Evolutionary conservation across 768 basidiomycete genomes (phyloP).

Genomic region (Lentinula edodes): DNA sequence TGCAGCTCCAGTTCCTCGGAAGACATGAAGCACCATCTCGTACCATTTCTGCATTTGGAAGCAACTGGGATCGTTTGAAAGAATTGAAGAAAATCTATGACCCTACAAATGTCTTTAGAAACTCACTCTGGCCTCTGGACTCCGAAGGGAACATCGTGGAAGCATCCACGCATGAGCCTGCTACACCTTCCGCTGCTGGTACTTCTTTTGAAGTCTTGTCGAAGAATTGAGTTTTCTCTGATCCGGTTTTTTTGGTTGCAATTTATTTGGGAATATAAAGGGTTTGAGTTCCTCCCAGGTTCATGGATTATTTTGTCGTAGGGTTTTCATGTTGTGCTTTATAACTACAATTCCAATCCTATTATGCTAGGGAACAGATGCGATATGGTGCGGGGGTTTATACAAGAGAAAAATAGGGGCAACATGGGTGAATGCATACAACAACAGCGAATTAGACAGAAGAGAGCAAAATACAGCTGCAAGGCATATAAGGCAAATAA

Average conservation of each 20-base stretch:
- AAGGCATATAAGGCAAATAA: not conserved
- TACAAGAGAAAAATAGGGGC: not conserved
- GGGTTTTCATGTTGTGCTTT: not conserved
- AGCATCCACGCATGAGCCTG: conserved; percentile 58
- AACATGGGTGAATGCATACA: not conserved
- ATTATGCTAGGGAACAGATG: not conserved
- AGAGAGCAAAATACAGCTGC: not conserved
- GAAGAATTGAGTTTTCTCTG: not conserved
- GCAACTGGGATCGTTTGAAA: conserved; percentile 66
- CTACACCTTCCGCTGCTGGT: conserved; percentile 27
- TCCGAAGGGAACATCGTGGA: conserved; percentile 49
- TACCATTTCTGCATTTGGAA: conserved; percentile 63
- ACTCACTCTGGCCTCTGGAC: conserved; percentile 78
- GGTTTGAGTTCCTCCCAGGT: not conserved
- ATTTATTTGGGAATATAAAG: not conserved
- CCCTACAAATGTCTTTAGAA: conserved; percentile 68
- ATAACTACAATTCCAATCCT: not conserved
- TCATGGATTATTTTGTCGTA: not conserved
- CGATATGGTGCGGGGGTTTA: not conserved
- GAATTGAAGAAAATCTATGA: conserved; percentile 75
- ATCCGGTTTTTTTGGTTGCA: not conserved
- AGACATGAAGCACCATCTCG: conserved; percentile 61
- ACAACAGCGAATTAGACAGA: not conserved
- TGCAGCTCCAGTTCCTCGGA: conserved; percentile 57
- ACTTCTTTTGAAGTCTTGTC: conserved; percentile 16